Evolutionary conservation across 2,329 filamentous ascomycete species (phyloP).

Genomic region (Fusarium pininemorale): DNA sequence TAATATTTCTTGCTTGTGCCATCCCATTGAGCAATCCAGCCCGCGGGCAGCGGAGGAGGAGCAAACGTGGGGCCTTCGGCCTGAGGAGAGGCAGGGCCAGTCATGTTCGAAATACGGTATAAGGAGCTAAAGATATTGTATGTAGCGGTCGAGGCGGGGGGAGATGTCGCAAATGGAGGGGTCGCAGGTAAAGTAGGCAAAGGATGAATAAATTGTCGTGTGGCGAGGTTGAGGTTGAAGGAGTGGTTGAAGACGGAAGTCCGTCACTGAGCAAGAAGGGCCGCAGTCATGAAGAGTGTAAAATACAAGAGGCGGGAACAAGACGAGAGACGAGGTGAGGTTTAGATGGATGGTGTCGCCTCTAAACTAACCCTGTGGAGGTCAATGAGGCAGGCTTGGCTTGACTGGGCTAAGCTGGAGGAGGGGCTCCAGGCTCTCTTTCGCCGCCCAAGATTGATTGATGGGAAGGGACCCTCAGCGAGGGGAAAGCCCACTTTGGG

Average conservation of each 20-base stretch:
- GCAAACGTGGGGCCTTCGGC: constrained; percentile 67
- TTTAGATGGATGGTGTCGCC: constrained; percentile 38
- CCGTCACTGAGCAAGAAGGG: constrained; percentile 40
- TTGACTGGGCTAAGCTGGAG: constrained; percentile 29
- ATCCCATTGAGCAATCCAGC: constrained; percentile 78
- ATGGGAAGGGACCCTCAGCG: constrained; percentile 10
- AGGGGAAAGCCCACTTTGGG: constrained; percentile 22
- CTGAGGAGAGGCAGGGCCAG: constrained; percentile 66
- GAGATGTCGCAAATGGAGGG: constrained; percentile 27
- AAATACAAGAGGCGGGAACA: constrained; percentile 17
- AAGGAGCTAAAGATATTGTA: not conserved
- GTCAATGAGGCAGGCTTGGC: constrained; percentile 34
- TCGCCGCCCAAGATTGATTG: constrained; percentile 19
- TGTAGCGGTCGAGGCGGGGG: constrained; percentile 23
- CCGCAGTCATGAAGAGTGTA: constrained; percentile 39
- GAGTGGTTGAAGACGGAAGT: constrained; percentile 33
- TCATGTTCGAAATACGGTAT: constrained; percentile 52
- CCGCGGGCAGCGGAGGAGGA: constrained; percentile 69
- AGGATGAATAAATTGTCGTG: constrained; percentile 17
- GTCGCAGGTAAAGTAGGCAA: not conserved
- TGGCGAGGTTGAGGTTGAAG: not conserved
- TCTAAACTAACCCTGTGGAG: constrained; percentile 32
- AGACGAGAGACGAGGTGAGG: constrained; percentile 22
- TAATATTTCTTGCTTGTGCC: constrained; percentile 72
- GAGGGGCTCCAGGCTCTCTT: constrained; percentile 19